phyloP scores from a whole-genome alignment of 106 monocot species.

The Phalaenopsis equestris region DNA sequence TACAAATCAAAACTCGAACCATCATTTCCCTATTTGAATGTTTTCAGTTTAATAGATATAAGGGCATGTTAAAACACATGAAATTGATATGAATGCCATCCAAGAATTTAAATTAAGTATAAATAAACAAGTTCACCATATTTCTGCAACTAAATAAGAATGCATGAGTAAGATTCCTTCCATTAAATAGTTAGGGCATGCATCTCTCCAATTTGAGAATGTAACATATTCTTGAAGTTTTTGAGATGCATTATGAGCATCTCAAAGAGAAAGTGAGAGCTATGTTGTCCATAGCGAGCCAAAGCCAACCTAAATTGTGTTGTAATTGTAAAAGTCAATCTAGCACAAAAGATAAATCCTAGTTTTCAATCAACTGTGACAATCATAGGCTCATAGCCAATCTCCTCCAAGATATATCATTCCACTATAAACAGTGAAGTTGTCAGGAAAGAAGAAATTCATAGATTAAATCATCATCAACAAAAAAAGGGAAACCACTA shows the following conservation, averaged over 20 bases:
- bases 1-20: background rate
- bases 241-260: background rate
- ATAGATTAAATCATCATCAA: background rate
- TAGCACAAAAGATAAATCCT: background rate
- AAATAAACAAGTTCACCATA: background rate
- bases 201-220: too few relatives aligned
- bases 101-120: background rate
- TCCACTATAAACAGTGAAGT: background rate
- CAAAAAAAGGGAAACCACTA: background rate
- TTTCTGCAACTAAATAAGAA: background rate
- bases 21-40: background rate
- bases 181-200: background rate
- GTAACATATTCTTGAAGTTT: background rate
- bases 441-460: background rate
- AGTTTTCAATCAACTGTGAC: background rate
- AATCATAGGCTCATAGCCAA: background rate
- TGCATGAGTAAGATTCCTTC: background rate
- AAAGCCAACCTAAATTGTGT: background rate
- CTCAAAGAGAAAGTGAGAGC: background rate
- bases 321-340: background rate
- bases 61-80: background rate
- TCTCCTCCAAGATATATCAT: background rate
- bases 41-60: background rate
- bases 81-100: background rate
- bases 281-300: background rate